Evolutionary conservation across 768 basidiomycete species (phyloP), one percentile per base, ranked within the genome.

Genomic region (Lanmaoa rubissima): DNA sequence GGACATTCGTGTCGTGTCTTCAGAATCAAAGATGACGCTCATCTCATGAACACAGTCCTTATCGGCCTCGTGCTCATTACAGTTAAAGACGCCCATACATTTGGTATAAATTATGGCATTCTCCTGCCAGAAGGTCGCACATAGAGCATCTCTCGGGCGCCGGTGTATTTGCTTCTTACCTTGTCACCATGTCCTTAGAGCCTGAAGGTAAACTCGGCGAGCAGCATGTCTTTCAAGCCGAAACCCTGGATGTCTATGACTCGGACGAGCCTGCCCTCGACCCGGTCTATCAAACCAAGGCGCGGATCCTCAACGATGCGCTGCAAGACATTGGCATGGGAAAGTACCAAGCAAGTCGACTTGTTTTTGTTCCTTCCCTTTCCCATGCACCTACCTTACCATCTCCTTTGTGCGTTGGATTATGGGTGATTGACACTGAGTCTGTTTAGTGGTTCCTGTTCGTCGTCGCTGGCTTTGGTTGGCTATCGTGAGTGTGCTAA

Each of bases 301-400:
- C 83, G 2, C 70, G 73, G 8, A 73, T 86, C 10, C 68, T 87
- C 52, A 87, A 85, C 57, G 72, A 76, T 55, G 85, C 85, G 0
- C 71, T 87, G 11, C 84, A 86, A 64, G 80, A 86, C 21, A 82
- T 87, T 32, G 85, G 85, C 16, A 86, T 87, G 83, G 85, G 86
- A n/a, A 82, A 72, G 48, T 87, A 87, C 64, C 86, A 86, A 70
- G 82, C 80, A 59, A 56, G 69, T 59, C n/a, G 21, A 24, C 7
- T 32, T 4, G 1, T 19, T 32, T 52, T 26, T 40, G 17, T 45
- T 12, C 57, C 16, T 13, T n/a, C 24, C 11, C 35, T 16, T 26
- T 58, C 50, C 45, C 16, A 28, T 43, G 13, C 14, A 36, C 45
- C 32, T 31, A 10, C 16, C 36, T 13, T n/a, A 21, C 19, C 31